Percentiles rank a stretch among this genome's conserved stretches.
Conservation (phyloP, 805 yeast genomes). For the Candida succiphila region DNA sequence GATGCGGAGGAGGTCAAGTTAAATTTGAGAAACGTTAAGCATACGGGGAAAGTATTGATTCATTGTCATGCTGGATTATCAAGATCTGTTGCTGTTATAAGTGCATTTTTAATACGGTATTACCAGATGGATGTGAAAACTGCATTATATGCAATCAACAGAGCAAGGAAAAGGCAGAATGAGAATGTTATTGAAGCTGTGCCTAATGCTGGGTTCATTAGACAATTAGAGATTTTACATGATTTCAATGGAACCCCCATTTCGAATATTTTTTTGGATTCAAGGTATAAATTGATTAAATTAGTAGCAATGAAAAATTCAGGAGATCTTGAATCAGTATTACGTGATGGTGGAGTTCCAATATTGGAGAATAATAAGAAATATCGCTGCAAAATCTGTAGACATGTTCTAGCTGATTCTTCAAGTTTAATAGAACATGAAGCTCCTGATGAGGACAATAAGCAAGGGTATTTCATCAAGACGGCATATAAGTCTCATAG, state of each 20-base stretch:
- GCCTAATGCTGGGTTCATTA: constrained; percentile 68
- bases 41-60: constrained; percentile 34
- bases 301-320: constrained; percentile 22
- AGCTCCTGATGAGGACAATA: constrained; percentile 55
- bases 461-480: constrained; percentile 56
- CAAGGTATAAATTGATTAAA: constrained; percentile 33
- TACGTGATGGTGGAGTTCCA: too few relatives aligned
- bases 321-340: constrained; percentile 5
- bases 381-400: constrained; percentile 79
- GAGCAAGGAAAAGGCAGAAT: constrained; percentile 51
- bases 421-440: constrained; percentile 53
- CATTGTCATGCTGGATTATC: constrained; percentile 47
- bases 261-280: too few relatives aligned
- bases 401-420: constrained; percentile 57
- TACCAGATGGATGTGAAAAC: constrained; percentile 47
- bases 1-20: too few relatives aligned
- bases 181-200: too few relatives aligned
- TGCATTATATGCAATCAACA: constrained; percentile 66
- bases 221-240: constrained; percentile 61
- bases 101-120: constrained; percentile 40
- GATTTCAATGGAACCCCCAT: constrained; percentile 20
- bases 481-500: constrained; percentile 53
- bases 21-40: constrained; percentile 23
- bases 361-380: too few relatives aligned
- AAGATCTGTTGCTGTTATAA: constrained; percentile 34